Evolutionary conservation across 2,329 filamentous ascomycete genomes (phyloP).

Genomic region (Fusarium stilboides): DNA sequence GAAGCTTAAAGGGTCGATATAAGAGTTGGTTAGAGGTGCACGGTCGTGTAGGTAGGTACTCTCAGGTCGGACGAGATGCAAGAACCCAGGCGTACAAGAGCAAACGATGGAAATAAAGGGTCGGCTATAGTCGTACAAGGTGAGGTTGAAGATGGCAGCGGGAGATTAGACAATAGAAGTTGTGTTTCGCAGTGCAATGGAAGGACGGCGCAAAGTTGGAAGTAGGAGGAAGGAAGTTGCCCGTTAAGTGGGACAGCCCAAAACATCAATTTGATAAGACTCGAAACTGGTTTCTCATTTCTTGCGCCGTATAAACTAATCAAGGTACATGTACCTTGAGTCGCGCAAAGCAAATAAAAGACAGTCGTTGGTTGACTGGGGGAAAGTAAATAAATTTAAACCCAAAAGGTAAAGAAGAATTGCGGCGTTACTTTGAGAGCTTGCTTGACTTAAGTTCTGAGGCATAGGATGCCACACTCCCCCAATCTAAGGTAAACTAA

Average conservation of each 20-base stretch:
- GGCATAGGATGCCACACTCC: conserved; percentile 23
- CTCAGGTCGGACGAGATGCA: conserved; percentile 32
- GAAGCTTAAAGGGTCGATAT: conserved; percentile 13
- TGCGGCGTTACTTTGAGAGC: conserved; percentile 7
- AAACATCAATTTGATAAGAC: conserved; percentile 15
- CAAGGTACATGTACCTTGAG: neutral
- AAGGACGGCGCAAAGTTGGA: conserved; percentile 29
- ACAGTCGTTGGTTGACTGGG: conserved; percentile 20
- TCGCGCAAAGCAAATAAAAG: neutral
- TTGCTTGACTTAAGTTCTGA: neutral
- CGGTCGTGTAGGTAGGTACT: conserved; percentile 6
- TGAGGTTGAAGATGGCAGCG: conserved; percentile 10
- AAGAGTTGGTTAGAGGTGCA: conserved; percentile 27
- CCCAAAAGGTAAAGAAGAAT: conserved; percentile 17
- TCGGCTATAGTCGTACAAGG: conserved; percentile 15
- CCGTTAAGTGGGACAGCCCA: conserved; percentile 39
- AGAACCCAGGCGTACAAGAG: conserved; percentile 33
- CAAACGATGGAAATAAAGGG: conserved; percentile 31
- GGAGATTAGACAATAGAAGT: conserved; percentile 6
- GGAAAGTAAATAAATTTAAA: conserved; percentile 40
- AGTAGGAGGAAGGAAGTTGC: conserved; percentile 28
- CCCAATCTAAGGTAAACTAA: conserved; percentile 27
- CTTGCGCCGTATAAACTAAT: neutral
- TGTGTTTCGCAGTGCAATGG: neutral
- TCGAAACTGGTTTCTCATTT: conserved; percentile 1